Conservation (phyloP, 2,329 filamentous ascomycete genomes). For the Diplodia intermedia region DNA sequence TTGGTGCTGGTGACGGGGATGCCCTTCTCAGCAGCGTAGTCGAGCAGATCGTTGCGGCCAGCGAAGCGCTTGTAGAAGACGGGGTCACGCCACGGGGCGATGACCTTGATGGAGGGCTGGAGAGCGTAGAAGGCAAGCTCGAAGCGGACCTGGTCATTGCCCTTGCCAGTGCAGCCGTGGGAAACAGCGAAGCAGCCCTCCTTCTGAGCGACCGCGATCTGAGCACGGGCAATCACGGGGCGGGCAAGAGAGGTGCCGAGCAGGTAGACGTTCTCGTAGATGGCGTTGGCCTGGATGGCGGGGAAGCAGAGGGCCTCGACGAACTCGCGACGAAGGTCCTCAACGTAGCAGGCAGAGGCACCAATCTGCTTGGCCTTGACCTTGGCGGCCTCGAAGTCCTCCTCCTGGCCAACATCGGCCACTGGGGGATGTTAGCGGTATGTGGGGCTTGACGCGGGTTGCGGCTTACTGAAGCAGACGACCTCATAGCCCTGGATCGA, state of each 20-base stretch:
- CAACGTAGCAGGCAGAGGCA: conserved; percentile 67
- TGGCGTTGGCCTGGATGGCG: conserved; percentile 73
- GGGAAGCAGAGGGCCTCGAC: conserved; percentile 82
- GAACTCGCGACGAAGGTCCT: conserved; percentile 75
- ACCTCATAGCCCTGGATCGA: conserved; percentile 66
- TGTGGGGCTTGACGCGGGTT: background rate
- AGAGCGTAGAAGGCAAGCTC: conserved; percentile 68
- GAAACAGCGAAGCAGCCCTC: conserved; percentile 63
- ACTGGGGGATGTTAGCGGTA: conserved; percentile 36
- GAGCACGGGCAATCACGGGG: conserved; percentile 72
- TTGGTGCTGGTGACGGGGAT: conserved; percentile 78
- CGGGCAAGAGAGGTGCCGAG: conserved; percentile 69
- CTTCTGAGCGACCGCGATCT: conserved; percentile 69
- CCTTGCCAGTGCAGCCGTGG: conserved; percentile 56
- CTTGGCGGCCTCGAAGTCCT: conserved; percentile 74
- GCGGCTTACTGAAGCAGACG: conserved; percentile 67
- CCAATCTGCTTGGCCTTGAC: conserved; percentile 75
- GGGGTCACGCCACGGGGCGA: conserved; percentile 76
- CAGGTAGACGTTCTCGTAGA: conserved; percentile 67
- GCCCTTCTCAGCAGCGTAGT: conserved; percentile 70
- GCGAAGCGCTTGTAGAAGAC: conserved; percentile 74
- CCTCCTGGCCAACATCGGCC: conserved; percentile 66
- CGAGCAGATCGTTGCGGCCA: conserved; percentile 74
- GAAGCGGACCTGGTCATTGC: conserved; percentile 71
- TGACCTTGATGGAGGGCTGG: conserved; percentile 71